phyloP scores from a whole-genome alignment of 176 grass and related monocot genomes.

The Bonia amplexicaulis region DNA sequence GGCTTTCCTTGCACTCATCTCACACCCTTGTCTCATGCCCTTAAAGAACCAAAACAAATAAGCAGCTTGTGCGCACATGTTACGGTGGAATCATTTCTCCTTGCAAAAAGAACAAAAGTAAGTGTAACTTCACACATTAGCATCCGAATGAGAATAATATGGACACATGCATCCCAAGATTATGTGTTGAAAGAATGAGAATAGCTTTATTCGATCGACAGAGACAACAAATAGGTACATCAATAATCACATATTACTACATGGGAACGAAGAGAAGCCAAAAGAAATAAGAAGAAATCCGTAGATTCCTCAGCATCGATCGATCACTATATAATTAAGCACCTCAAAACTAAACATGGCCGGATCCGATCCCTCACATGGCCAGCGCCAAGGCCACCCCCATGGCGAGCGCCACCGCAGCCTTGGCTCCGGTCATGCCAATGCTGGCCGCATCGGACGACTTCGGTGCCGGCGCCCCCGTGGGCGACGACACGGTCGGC shows the following conservation, averaged over 20 bases:
- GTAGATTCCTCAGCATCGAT: neutral
- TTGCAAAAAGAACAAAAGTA: neutral
- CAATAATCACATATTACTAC: neutral
- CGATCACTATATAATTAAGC: neutral
- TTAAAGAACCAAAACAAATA: neutral
- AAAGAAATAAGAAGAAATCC: neutral
- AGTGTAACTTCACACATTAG: too few species aligned
- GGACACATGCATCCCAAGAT: neutral
- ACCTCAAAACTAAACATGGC: neutral
- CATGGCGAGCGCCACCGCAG: conserved; percentile 26
- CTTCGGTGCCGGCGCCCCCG: conserved; percentile 11
- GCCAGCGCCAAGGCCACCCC: conserved; percentile 27
- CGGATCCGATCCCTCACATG: conserved; percentile 29
- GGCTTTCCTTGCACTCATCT: too few species aligned
- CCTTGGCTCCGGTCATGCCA: conserved; percentile 3
- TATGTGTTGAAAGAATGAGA: neutral
- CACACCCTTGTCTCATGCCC: too few species aligned
- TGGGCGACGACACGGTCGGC: conserved; percentile 27
- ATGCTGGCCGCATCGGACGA: conserved; percentile 27
- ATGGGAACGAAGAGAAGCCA: neutral
- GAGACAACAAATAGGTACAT: neutral
- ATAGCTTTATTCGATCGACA: neutral
- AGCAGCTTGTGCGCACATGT: neutral
- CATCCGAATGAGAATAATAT: neutral
- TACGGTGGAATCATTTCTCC: conserved; percentile 3